Conservation (phyloP, 192 early-diverging fungal species). For the Coemansia sp. region DNA sequence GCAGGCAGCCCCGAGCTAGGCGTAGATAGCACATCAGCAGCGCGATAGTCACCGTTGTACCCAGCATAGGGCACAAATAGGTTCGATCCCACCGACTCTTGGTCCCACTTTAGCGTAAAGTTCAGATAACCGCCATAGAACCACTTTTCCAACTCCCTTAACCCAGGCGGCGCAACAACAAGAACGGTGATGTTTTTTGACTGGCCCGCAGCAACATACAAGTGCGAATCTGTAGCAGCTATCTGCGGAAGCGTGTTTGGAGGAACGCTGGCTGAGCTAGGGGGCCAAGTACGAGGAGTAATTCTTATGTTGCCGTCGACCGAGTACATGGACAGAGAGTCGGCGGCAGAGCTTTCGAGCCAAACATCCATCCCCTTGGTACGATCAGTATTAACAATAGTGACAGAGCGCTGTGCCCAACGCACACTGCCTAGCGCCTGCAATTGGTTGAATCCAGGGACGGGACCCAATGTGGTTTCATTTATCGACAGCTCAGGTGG, state of each 20-base stretch:
- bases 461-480: constrained; percentile 13
- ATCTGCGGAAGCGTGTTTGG: constrained; percentile 18
- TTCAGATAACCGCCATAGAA: constrained; percentile 55
- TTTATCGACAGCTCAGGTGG: constrained; percentile 66
- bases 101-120: constrained; percentile 36
- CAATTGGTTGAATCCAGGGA: background rate
- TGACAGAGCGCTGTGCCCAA: constrained; percentile 31
- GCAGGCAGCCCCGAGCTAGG: constrained; percentile 18
- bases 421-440: constrained; percentile 3
- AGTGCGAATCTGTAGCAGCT: background rate
- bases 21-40: constrained; percentile 28
- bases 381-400: constrained; percentile 31
- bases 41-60: constrained; percentile 49
- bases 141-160: constrained; percentile 45
- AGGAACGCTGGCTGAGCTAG: background rate
- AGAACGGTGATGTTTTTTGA: constrained; percentile 15
- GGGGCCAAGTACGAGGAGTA: constrained; percentile 31
- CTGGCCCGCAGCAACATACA: constrained; percentile 36
- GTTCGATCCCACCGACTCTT: background rate
- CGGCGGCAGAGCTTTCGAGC: constrained; percentile 13
- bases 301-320: constrained; percentile 24
- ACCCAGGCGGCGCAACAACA: constrained; percentile 37
- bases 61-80: constrained; percentile 53
- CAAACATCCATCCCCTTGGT: constrained; percentile 19
- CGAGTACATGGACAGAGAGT: constrained; percentile 46